These are phyloP conservation scores for Noccaea caerulescens DNA, from an alignment of 345 rosid species.

Conservation along the genomic window DNA sequence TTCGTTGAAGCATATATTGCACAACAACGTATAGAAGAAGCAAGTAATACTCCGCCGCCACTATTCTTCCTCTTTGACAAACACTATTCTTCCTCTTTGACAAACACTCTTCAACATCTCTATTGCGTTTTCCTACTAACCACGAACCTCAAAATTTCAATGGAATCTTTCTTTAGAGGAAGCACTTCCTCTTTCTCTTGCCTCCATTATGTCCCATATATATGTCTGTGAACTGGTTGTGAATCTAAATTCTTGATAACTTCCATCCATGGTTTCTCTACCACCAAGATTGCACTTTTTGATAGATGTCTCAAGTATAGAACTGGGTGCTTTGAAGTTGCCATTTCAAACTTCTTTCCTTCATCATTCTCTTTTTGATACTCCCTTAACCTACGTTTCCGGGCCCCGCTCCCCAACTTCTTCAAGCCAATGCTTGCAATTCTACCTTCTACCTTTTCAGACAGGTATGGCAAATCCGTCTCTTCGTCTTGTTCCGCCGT, in stretches of 20 bases:
- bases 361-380: constrained; percentile 49
- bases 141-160: background rate
- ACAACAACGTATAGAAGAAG: constrained; percentile 11
- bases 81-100: background rate
- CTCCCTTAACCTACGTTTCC: constrained; percentile 61
- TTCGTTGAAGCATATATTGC: constrained; percentile 16
- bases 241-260: constrained; percentile 75
- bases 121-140: constrained; percentile 11
- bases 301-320: constrained; percentile 77
- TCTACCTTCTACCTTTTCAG: constrained; percentile 49
- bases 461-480: constrained; percentile 48
- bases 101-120: constrained; percentile 7
- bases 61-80: background rate
- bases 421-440: constrained; percentile 47
- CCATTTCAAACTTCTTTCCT: constrained; percentile 71
- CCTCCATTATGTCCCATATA: constrained; percentile 68
- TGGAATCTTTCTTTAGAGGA: constrained; percentile 14
- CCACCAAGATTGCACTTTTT: constrained; percentile 67
- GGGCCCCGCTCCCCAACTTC: constrained; percentile 26
- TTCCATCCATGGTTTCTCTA: constrained; percentile 94
- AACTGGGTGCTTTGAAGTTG: constrained; percentile 79
- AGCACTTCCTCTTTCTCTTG: constrained; percentile 1
- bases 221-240: constrained; percentile 91
- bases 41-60: constrained; percentile 4
- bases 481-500: constrained; percentile 63